Percentiles rank a stretch among this genome's conserved stretches.
phyloP scores from a whole-genome alignment of 2,329 filamentous ascomycete genomes.

The Davidsoniella eucalypti region DNA sequence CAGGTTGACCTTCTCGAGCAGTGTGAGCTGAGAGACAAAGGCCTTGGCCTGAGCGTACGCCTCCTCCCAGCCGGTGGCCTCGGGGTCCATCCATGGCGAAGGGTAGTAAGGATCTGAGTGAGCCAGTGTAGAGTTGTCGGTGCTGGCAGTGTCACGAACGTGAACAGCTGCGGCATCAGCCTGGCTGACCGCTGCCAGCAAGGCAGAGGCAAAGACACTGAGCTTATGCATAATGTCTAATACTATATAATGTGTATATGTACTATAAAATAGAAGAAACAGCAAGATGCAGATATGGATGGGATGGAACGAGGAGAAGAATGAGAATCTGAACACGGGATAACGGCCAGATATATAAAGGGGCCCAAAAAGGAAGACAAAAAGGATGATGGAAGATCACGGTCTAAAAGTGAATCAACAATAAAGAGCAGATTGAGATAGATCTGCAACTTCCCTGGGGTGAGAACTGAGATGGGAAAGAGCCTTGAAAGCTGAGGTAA shows the following conservation, averaged over 20 bases:
- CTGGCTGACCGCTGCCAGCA: constrained; percentile 9
- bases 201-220: constrained; percentile 10
- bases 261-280: background rate
- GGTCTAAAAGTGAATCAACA: background rate
- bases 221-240: constrained; percentile 8
- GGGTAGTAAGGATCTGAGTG: constrained; percentile 53
- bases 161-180: constrained; percentile 3
- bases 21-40: constrained; percentile 70
- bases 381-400: background rate
- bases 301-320: background rate
- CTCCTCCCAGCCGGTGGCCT: constrained; percentile 54
- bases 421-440: no score
- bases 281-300: background rate
- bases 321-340: background rate
- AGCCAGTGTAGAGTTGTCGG: constrained; percentile 17
- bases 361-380: background rate
- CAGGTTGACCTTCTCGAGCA: constrained; percentile 83
- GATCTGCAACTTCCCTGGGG: no score
- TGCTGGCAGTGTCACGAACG: background rate
- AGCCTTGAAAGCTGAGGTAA: no score
- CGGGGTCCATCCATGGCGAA: constrained; percentile 69
- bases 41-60: constrained; percentile 60
- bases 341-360: background rate
- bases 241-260: background rate
- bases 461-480: no score